These are phyloP conservation scores for Sugiyamaella mastotermitis DNA, from an alignment of 805 yeast genomes.

Conservation along the genomic window DNA sequence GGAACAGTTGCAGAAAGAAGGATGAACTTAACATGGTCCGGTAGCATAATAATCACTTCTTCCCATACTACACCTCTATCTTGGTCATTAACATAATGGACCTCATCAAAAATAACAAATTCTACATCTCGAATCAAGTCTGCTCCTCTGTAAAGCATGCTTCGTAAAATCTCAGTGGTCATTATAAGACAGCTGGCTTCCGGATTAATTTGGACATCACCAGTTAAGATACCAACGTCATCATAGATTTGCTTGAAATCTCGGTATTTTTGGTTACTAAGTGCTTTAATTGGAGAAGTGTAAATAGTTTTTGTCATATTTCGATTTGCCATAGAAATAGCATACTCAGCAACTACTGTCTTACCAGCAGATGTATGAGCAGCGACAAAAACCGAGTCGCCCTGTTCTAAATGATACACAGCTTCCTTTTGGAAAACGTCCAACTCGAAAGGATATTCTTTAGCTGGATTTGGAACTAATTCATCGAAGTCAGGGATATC, in stretches of 20 bases:
- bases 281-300: slow-evolving; percentile 91
- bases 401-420: slow-evolving; percentile 90
- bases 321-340: slow-evolving; percentile 92
- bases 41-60: slow-evolving; percentile 95
- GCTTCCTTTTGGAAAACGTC: slow-evolving; percentile 98
- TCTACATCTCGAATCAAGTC: slow-evolving; percentile 95
- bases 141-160: slow-evolving; percentile 95
- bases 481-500: slow-evolving; percentile 78
- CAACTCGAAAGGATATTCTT: slow-evolving; percentile 90
- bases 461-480: slow-evolving; percentile 86
- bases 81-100: slow-evolving; percentile 93
- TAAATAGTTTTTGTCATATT: slow-evolving; percentile 96
- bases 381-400: slow-evolving; percentile 97
- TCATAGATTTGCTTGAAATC: slow-evolving; percentile 77
- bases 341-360: slow-evolving; percentile 97
- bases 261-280: slow-evolving; percentile 84
- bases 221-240: slow-evolving; percentile 92
- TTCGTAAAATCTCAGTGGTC: slow-evolving; percentile 95
- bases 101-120: slow-evolving; percentile 96
- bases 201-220: slow-evolving; percentile 96
- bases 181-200: slow-evolving; percentile 93
- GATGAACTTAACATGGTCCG: slow-evolving; percentile 91
- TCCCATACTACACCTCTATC: slow-evolving; percentile 99
- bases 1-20: slow-evolving; percentile 96
- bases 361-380: slow-evolving; percentile 99